A percentile compares a stretch with the other conserved stretches of the same genome.
Evolutionary conservation across 345 rosid genomes (phyloP).

Genomic region (Moringa oleifera): DNA sequence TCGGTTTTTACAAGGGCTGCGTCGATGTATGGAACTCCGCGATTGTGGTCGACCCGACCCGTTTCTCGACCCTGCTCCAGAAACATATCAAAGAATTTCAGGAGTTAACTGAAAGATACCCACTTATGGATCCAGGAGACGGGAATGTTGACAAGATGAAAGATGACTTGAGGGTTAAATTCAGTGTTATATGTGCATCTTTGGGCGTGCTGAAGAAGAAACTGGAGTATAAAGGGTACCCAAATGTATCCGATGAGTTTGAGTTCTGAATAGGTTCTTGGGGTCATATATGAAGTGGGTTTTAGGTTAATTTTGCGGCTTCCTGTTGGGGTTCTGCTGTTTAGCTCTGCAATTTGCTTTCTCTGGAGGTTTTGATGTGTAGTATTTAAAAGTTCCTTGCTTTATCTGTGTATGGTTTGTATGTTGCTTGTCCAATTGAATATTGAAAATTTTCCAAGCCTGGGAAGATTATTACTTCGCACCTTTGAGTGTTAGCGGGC

Average conservation of each 20-base stretch:
- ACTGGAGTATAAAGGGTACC: conserved; percentile 60
- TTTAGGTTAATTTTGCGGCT: not conserved
- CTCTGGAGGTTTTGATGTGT: not conserved
- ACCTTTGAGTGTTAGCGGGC: too few relatives aligned
- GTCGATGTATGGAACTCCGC: conserved; percentile 59
- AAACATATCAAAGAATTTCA: conserved; percentile 56
- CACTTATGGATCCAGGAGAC: conserved; percentile 59
- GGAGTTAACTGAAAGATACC: conserved; percentile 46
- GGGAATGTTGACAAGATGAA: conserved; percentile 52
- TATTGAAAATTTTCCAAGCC: not conserved
- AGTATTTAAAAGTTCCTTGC: not conserved
- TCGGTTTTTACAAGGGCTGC: conserved; percentile 80
- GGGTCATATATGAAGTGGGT: not conserved
- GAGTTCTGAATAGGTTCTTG: conserved; percentile 40
- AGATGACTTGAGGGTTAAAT: conserved; percentile 55
- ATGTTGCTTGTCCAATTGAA: not conserved
- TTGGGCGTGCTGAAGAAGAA: conserved; percentile 42
- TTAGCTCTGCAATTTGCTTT: too few relatives aligned
- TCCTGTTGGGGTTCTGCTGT: too few relatives aligned
- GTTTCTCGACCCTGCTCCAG: conserved; percentile 49
- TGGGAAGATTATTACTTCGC: too few relatives aligned
- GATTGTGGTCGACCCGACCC: conserved; percentile 36
- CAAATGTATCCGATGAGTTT: conserved; percentile 40
- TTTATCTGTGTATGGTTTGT: not conserved
- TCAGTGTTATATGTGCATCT: conserved; percentile 60